phyloP scores from a whole-genome alignment of 768 basidiomycete species.

The Naganishia vaughanmartiniae region DNA sequence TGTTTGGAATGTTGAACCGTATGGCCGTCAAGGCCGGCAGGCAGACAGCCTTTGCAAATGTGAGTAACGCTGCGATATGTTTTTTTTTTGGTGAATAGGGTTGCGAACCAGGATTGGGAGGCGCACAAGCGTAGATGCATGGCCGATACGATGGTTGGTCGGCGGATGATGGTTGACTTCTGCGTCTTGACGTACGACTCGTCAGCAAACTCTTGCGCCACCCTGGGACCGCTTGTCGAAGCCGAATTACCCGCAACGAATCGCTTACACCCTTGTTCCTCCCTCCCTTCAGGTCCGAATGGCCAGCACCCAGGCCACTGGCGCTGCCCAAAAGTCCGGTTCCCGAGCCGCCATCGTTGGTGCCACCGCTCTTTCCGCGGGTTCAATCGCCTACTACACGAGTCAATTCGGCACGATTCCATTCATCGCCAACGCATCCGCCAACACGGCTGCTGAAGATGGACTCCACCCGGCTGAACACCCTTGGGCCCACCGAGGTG shows the following conservation, averaged over 20 bases:
- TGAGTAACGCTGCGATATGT: constrained; percentile 5
- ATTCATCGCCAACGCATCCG: constrained; percentile 86
- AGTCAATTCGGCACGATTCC: constrained; percentile 86
- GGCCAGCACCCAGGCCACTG: constrained; percentile 24
- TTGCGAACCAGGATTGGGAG: background rate
- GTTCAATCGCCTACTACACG: constrained; percentile 94
- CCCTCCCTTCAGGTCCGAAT: constrained; percentile 24
- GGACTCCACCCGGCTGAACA: constrained; percentile 82
- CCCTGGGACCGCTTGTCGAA: too few species aligned
- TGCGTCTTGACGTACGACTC: too few species aligned
- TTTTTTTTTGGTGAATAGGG: background rate
- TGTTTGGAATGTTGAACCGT: constrained; percentile 25
- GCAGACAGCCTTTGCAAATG: constrained; percentile 24
- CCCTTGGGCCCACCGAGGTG: constrained; percentile 89
- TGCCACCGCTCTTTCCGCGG: constrained; percentile 73
- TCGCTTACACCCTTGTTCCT: background rate
- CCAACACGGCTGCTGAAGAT: constrained; percentile 86
- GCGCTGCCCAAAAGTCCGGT: constrained; percentile 14
- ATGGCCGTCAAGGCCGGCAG: constrained; percentile 29
- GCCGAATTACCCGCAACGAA: background rate
- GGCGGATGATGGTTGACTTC: background rate
- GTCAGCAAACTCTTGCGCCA: too few species aligned
- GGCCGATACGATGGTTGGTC: background rate
- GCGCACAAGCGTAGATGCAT: background rate
- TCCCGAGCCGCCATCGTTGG: constrained; percentile 57